Base-by-base conservation (phyloP, 2,329 filamentous ascomycete genomes). In the Ascocoryne sarcoides region DNA sequence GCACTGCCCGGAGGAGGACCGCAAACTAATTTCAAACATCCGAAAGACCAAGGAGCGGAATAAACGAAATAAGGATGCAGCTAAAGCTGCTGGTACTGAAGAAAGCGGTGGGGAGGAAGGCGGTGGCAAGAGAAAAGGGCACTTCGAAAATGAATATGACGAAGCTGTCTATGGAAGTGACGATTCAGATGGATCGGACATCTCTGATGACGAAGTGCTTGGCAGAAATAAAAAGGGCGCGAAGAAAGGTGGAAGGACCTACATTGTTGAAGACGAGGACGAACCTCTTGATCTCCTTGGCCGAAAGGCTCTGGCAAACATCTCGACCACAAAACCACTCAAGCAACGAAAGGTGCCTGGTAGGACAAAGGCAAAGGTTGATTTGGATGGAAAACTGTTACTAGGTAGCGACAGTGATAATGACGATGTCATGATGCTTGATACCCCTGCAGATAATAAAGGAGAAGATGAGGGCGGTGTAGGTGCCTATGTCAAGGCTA, bases 241-340 rank as follows among this genome's bases (percentile, higher is more conserved):
- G 45, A 64, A 76, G 56, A 79, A 77, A 61, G 76, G 74, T 31
- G 73, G 74, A 55, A 79, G 78, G 54, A 77, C 83, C 1, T 98
- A 92, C 63, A 96, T 98, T 53, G 76, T 95, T 45, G 90, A 96
- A 66, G 84, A 93, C 46, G 87, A 93, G 43, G 85, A 94, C 54
- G 92, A 96, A 61, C 92, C 92, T 1, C 80, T 98, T 31, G 92
- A 98, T 66, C 75, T 98, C 33, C 76, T 98, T 12, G 90, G 92
- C 56, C 84, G 86, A 46, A 82, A 82, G 59, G 87, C 89, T 7
- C 75, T 98, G 31, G 90, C 87, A 39, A 92, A 87, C 60, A 95
- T 98, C 56, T 95, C 89, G 2, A 86, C 85, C 4, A 95, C 87
- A 9, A 90, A 88, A 62, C 90, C 89, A 3, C 64, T 74, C 40